These are phyloP conservation scores for Gypsophila paniculata DNA, from an alignment of 179 eudicot species.

Conservation along the genomic window DNA sequence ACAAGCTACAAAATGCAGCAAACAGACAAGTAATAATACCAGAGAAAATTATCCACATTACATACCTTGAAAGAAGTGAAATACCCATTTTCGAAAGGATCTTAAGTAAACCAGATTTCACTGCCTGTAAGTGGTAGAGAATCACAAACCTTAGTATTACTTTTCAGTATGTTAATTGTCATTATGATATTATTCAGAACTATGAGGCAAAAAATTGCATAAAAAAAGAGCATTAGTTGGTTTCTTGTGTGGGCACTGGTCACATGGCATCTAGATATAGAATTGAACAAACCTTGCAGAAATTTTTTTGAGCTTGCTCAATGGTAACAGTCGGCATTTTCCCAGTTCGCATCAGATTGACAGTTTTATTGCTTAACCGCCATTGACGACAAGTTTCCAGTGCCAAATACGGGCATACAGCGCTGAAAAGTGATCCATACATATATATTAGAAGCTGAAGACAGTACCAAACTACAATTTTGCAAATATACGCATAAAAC, in stretches of 20 bases:
- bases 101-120: slow-evolving; percentile 77
- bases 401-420: slow-evolving; percentile 95
- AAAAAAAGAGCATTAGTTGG: background rate
- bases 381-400: slow-evolving; percentile 97
- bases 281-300: slow-evolving; percentile 67
- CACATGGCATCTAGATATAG: slow-evolving; percentile 1
- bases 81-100: slow-evolving; percentile 99
- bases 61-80: slow-evolving; percentile 93
- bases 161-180: slow-evolving; percentile 1
- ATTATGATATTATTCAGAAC: background rate
- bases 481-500: slow-evolving; percentile 2
- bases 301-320: slow-evolving; percentile 98
- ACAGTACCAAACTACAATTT: background rate
- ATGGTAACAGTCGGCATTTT: slow-evolving; percentile 98
- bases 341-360: slow-evolving; percentile 93
- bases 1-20: slow-evolving; percentile 11
- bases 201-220: slow-evolving; percentile 1
- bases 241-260: background rate
- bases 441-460: slow-evolving; percentile 2
- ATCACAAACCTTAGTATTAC: background rate
- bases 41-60: slow-evolving; percentile 3
- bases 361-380: slow-evolving; percentile 96
- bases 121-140: slow-evolving; percentile 51
- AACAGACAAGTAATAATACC: background rate
- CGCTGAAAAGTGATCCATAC: slow-evolving; percentile 48